phyloP scores from a whole-genome alignment of 352 stramenopile species.

The Phytophthora sojae region DNA sequence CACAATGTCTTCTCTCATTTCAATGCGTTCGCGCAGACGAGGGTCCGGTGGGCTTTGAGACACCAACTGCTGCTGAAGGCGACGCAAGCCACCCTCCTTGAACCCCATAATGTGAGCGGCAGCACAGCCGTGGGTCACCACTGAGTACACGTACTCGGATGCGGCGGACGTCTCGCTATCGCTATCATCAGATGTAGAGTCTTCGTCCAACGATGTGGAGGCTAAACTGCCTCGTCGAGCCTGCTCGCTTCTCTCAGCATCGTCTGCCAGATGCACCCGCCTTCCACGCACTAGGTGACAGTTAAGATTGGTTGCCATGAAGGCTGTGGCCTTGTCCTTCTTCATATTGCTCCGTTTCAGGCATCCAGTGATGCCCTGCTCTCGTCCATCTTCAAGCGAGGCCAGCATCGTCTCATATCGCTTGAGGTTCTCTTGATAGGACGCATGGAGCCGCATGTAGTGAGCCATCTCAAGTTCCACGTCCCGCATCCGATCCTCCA shows the following conservation, averaged over 20 bases:
- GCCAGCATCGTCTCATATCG: slow-evolving; percentile 69
- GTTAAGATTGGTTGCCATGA: slow-evolving; percentile 90
- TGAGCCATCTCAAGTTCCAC: slow-evolving; percentile 63
- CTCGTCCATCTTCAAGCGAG: slow-evolving; percentile 79
- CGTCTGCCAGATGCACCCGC: slow-evolving; percentile 58
- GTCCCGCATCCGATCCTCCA: slow-evolving; percentile 56
- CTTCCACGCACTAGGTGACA: slow-evolving; percentile 80
- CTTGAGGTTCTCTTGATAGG: slow-evolving; percentile 75
- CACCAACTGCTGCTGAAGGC: slow-evolving; percentile 56
- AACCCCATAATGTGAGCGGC: slow-evolving; percentile 85
- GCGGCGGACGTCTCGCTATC: slow-evolving; percentile 41
- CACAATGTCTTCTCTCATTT: slow-evolving; percentile 85
- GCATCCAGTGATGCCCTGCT: slow-evolving; percentile 84
- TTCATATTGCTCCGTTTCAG: slow-evolving; percentile 89
- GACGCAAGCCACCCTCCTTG: slow-evolving; percentile 83
- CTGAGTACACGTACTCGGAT: slow-evolving; percentile 68
- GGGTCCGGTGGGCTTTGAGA: slow-evolving; percentile 56
- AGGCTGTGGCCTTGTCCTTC: slow-evolving; percentile 84
- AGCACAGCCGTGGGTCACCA: slow-evolving; percentile 83
- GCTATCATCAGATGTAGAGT: slow-evolving; percentile 42
- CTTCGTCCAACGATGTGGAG: slow-evolving; percentile 44
- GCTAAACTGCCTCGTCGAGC: slow-evolving; percentile 33
- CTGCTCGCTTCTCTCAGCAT: slow-evolving; percentile 32
- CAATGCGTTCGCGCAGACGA: slow-evolving; percentile 65
- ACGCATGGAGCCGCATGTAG: slow-evolving; percentile 65